phyloP scores from a whole-genome alignment of 2,329 filamentous ascomycete species.

The Colletotrichum melonis region DNA sequence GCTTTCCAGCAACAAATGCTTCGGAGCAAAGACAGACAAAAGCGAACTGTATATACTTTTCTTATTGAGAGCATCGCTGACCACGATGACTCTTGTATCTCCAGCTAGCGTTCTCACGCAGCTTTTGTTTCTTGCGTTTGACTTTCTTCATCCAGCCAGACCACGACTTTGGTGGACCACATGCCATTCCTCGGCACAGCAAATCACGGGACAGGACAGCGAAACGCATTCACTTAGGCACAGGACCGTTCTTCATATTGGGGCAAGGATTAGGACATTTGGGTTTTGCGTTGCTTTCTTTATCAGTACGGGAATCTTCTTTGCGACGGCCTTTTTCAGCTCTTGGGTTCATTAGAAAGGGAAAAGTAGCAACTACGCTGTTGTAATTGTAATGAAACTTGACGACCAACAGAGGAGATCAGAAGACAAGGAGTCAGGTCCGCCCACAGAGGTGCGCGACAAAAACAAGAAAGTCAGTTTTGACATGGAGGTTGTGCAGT shows the following conservation, averaged over 20 bases:
- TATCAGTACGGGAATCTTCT: background rate
- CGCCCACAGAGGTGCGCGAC: constrained; percentile 5
- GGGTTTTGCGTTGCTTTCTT: background rate
- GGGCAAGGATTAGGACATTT: constrained; percentile 2
- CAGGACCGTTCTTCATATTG: constrained; percentile 10
- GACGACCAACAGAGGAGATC: constrained; percentile 18
- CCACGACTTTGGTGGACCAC: constrained; percentile 16
- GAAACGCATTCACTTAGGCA: constrained; percentile 24
- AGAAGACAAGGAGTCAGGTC: background rate
- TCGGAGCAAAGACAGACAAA: constrained; percentile 31
- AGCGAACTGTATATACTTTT: constrained; percentile 33
- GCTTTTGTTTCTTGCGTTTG: constrained; percentile 18
- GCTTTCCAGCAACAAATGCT: constrained; percentile 28
- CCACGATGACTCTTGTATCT: background rate
- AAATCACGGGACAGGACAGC: constrained; percentile 8
- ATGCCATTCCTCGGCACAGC: constrained; percentile 12
- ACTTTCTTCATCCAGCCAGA: background rate
- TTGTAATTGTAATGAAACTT: constrained; percentile 37
- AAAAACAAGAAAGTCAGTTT: background rate
- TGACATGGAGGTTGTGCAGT: background rate
- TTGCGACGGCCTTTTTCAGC: background rate
- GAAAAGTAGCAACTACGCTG: constrained; percentile 36
- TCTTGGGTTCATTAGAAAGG: constrained; percentile 31
- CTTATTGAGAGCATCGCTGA: constrained; percentile 7
- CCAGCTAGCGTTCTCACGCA: constrained; percentile 19